Base-by-base conservation (phyloP, 2,329 filamentous ascomycete species). In the Ambrosiella xylebori region DNA sequence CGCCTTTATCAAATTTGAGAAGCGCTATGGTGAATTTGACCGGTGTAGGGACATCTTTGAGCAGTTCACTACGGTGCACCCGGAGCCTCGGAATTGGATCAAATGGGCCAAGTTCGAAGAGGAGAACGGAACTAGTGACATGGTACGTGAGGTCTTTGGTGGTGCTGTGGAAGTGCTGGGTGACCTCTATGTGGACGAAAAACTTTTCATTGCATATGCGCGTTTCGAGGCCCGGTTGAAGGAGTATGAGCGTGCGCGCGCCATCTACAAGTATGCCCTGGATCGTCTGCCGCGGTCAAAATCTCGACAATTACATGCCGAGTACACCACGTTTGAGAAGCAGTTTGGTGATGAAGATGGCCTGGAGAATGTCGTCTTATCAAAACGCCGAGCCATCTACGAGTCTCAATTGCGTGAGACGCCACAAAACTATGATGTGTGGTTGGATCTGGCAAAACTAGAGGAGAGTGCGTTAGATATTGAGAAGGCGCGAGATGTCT, bases 81-180 rank as follows among this genome's bases (percentile, higher is more conserved):
- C 93, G 0, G 91, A 97, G 66, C 87, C 93, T 19, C 82, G 86
- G 65, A 97, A 96, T 67, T 98, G 91, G 90, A 94, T 98, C 71
- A 96, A 96, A 68, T 98, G 93, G 93, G 85, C 91, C 61, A 86
- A 87, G 62, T 98, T 97, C 64, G 93, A 98, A 70, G 91, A 97
- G 68, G 93, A 98, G 67, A 88, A 84, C 64, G 93, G 93, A 7
- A 95, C 89, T 1, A 91, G 85, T 66, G 91, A 96, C 65, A 70
- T 91, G 63, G 93, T 98, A 6, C 80, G 93, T 19, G 89, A 97
- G 62, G 91, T 97, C 0, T 97, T 89, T 67, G 88, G 90, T 3
- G 78, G 80, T 58, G 90, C 91, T 1, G 84, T 97, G 38, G 91
- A 97, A 68, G 84, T 87, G 0, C 72, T 98, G 38, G 90, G 91